phyloP scores from a whole-genome alignment of 169 alveolate genomes.

The Babesia ovis region DNA sequence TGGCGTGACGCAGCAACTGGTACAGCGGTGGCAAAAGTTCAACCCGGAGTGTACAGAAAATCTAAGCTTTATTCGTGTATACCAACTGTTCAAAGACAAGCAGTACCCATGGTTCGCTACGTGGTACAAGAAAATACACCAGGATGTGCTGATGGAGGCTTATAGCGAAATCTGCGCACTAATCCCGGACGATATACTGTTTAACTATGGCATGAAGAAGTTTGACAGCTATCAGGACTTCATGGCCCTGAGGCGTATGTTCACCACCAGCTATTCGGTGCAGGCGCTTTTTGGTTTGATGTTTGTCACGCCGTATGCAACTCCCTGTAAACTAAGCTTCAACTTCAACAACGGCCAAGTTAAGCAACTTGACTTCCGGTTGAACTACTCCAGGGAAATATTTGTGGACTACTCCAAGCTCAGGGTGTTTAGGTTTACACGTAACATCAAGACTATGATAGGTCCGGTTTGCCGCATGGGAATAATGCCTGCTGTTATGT shows the following conservation, averaged over 20 bases:
- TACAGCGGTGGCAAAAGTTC: conserved; percentile 55
- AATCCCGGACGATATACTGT: conserved; percentile 59
- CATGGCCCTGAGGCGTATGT: conserved; percentile 27
- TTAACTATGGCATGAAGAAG: conserved; percentile 14
- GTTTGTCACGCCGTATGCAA: conserved; percentile 63
- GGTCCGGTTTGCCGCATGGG: conserved; percentile 84
- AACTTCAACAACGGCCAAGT: conserved; percentile 47
- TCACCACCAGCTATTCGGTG: conserved; percentile 51
- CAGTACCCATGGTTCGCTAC: conserved; percentile 69
- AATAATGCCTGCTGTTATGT: conserved; percentile 82
- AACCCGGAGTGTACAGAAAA: conserved; percentile 38
- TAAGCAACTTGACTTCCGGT: conserved; percentile 51
- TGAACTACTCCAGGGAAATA: conserved; percentile 53
- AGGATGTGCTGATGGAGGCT: conserved; percentile 66
- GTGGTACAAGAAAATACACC: conserved; percentile 66
- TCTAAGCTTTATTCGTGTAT: conserved; percentile 44
- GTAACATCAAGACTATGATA: conserved; percentile 77
- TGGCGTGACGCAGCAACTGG: conserved; percentile 53
- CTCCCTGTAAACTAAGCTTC: conserved; percentile 52
- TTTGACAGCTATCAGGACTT: conserved; percentile 48
- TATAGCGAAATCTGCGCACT: conserved; percentile 54
- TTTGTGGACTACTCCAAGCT: conserved; percentile 55
- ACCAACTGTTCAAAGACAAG: conserved; percentile 61
- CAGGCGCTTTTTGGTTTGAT: conserved; percentile 64
- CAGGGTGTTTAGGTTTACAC: conserved; percentile 76